Evolutionary conservation across 495 filamentous ascomycete genomes (phyloP).

Genomic region (Podospora bellae-mahoneyi): DNA sequence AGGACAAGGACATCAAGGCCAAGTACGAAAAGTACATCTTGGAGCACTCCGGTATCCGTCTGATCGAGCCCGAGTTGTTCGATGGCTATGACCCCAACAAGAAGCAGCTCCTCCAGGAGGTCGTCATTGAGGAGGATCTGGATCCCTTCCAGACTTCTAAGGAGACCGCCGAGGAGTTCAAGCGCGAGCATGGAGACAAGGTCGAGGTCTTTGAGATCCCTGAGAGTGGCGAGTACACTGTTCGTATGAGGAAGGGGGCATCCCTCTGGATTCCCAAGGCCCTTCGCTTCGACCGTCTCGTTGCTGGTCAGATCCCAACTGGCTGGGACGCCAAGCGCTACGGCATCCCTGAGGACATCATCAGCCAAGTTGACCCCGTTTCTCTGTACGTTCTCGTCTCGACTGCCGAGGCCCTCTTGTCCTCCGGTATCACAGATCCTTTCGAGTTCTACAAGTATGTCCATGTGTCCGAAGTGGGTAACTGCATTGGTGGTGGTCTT

Average conservation of each 20-base stretch:
- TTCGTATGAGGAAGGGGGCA: conserved; percentile 91
- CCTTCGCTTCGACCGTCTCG: conserved; percentile 91
- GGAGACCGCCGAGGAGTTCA: conserved; percentile 96
- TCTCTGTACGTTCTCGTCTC: conserved; percentile 93
- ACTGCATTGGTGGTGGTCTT: conserved; percentile 96
- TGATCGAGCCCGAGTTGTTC: conserved; percentile 97
- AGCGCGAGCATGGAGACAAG: conserved; percentile 92
- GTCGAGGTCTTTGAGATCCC: conserved; percentile 93
- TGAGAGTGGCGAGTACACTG: conserved; percentile 92
- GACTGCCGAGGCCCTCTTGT: conserved; percentile 83
- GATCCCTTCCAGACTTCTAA: conserved; percentile 97
- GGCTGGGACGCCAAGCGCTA: conserved; percentile 96
- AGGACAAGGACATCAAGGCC: conserved; percentile 94
- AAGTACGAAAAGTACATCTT: conserved; percentile 97
- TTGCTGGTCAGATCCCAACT: conserved; percentile 93
- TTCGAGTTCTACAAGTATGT: conserved; percentile 99
- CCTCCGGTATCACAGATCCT: conserved; percentile 96
- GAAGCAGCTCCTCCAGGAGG: conserved; percentile 97
- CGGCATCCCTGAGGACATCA: conserved; percentile 95
- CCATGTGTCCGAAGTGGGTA: conserved; percentile 95
- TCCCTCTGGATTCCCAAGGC: conserved; percentile 94
- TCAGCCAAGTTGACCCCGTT: conserved; percentile 93
- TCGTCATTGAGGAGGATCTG: conserved; percentile 92
- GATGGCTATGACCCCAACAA: conserved; percentile 96
- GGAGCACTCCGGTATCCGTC: conserved; percentile 93